These are phyloP conservation scores for Trichomonascaceae sp. DNA, from an alignment of 1,139 yeast genomes.

Conservation along the genomic window DNA sequence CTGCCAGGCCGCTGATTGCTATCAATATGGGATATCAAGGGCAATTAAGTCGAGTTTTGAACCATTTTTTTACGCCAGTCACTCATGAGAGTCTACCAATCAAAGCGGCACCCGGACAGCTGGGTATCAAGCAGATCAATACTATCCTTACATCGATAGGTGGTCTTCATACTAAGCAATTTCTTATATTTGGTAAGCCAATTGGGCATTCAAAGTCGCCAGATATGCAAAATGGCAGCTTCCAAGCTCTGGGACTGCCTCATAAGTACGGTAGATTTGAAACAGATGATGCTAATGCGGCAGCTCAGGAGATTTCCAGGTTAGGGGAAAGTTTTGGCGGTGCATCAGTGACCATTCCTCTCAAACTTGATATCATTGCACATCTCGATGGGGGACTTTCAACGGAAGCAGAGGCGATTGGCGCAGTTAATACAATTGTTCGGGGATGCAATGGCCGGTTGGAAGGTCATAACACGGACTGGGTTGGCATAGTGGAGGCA, in stretches of 20 bases:
- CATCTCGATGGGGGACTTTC: conserved; percentile 47
- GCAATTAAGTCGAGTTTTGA: conserved; percentile 71
- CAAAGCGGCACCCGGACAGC: conserved; percentile 74
- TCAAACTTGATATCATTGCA: conserved; percentile 71
- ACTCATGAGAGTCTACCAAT: conserved; percentile 60
- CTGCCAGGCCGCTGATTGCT: conserved; percentile 63
- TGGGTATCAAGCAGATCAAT: conserved; percentile 52
- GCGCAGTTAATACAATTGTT: conserved; percentile 87
- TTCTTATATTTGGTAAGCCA: conserved; percentile 78
- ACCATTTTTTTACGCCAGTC: conserved; percentile 73
- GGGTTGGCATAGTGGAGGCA: conserved; percentile 80
- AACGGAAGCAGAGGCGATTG: conserved; percentile 68
- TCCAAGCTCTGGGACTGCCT: conserved; percentile 69
- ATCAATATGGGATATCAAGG: conserved; percentile 77
- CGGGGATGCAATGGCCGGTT: conserved; percentile 51
- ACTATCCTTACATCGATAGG: conserved; percentile 57
- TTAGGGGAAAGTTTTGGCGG: conserved; percentile 70
- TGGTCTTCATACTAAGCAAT: conserved; percentile 48
- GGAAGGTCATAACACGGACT: conserved; percentile 90
- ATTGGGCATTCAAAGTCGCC: conserved; percentile 87
- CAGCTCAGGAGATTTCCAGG: conserved; percentile 40
- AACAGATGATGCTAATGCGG: conserved; percentile 52
- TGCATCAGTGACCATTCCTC: conserved; percentile 84
- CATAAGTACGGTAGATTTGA: conserved; percentile 64
- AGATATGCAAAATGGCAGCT: conserved; percentile 71